Base-by-base conservation (phyloP, 225 moss, liverwort and hornwort genomes). In the Sphagnum tenellum region DNA sequence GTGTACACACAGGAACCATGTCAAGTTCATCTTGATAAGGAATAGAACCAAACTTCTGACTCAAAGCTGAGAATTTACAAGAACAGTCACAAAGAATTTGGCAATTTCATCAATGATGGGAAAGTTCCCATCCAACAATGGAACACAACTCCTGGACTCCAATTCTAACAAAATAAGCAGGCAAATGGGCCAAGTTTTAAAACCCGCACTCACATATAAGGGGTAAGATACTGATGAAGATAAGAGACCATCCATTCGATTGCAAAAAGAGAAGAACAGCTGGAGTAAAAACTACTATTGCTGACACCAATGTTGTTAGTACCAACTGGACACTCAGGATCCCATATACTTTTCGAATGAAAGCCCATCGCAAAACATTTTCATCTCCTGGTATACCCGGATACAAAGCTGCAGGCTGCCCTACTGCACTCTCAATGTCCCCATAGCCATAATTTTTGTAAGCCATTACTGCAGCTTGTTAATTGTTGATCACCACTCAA, bases 271-370 rank as follows among this genome's bases (percentile, higher is more conserved):
- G 67, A 10, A 60, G 0, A 50, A 84, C 80, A 6, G 84, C 66
- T 4, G 77, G 76, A 46, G 74, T 74, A 12, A 71, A 69, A 58
- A 81, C 77, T 60, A 84, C 84, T 12, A 81, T 67, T 7, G 72
- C 61, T 50, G 80, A 71, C 2, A 84, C 81, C 44, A 63, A 71
- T 2, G 72, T 65, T 51, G 84, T 84, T 48, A 84, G 81, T 57
- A 80, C 45, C 60, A 84, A 5, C 73, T 84, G 84, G 63, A 80
- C 72, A 68, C 84, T 84, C 54, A 84, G 70, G 63, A 84, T 84
- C n/a, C 84, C 81, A 2, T 84, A 84, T 13, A 84, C 84, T 70
- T 84, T 84, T 44, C 84, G 84, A 65, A 84, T 78, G 56, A 84
- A 72, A 8, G 61, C 80, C 84, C 84, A 84, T 56, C 84, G 74